These are phyloP conservation scores for Thermothelomyces thermophilus DNA, from an alignment of 2,329 filamentous ascomycete species.

Conservation along the genomic window DNA sequence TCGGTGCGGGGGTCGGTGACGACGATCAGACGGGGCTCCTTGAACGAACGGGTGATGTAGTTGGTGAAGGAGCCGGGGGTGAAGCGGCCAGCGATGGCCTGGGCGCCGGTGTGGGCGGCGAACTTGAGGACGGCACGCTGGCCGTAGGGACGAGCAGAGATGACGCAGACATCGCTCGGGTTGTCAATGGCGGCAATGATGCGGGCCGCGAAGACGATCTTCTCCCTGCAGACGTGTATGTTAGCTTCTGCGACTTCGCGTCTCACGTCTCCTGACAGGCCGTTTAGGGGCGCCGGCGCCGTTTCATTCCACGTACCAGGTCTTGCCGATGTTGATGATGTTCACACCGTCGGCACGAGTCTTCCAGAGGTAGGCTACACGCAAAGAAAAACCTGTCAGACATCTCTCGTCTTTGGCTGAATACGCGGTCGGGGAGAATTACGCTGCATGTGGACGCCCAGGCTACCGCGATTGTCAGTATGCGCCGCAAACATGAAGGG, in stretches of 20 bases:
- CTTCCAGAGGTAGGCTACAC: conserved; percentile 88
- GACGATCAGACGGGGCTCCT: conserved; percentile 98
- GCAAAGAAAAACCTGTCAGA: conserved; percentile 81
- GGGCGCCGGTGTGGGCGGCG: conserved; percentile 94
- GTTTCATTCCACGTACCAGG: conserved; percentile 62
- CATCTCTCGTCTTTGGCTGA: conserved; percentile 30
- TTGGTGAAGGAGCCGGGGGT: conserved; percentile 99
- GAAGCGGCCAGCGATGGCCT: conserved; percentile 98
- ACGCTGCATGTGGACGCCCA: conserved; percentile 82
- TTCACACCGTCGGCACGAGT: conserved; percentile 97
- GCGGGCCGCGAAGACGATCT: conserved; percentile 96
- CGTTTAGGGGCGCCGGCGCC: too few relatives aligned
- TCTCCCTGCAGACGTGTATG: conserved; percentile 63
- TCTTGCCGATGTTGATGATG: conserved; percentile 99
- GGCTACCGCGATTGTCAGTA: conserved; percentile 31
- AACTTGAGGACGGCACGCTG: conserved; percentile 99
- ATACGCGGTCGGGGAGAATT: conserved; percentile 16
- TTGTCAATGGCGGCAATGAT: conserved; percentile 99
- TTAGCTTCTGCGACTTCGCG: too few relatives aligned
- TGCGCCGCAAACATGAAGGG: background rate
- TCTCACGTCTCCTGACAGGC: background rate
- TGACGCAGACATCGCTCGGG: conserved; percentile 98
- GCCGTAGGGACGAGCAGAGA: conserved; percentile 98
- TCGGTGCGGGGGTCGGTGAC: conserved; percentile 99
- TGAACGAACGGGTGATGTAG: conserved; percentile 99